Percentiles rank a stretch among this genome's conserved stretches.
These are phyloP conservation scores for Parathielavia hyrcaniae DNA, from an alignment of 495 filamentous ascomycete species.

Conservation along the genomic window DNA sequence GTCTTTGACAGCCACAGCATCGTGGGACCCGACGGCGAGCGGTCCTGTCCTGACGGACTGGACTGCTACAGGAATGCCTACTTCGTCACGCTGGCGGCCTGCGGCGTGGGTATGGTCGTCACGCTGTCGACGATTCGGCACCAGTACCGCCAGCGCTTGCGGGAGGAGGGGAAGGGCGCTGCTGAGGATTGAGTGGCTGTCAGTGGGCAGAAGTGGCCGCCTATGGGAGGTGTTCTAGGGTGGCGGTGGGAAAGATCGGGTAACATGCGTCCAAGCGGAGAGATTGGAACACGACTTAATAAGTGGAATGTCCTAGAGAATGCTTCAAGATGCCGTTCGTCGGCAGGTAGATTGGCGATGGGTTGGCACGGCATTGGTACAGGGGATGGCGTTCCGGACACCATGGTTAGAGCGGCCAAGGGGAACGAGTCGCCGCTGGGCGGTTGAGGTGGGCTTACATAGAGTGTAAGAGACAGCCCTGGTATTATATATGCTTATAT, in stretches of 20 bases:
- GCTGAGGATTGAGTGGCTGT: constrained; percentile 32
- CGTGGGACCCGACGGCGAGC: constrained; percentile 58
- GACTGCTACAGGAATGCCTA: constrained; percentile 79
- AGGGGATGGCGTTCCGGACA: background rate
- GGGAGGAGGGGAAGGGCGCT: constrained; percentile 33
- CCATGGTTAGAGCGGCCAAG: background rate
- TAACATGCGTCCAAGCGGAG: background rate
- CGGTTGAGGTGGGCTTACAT: background rate
- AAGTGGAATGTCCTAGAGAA: background rate
- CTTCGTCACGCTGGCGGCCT: constrained; percentile 70
- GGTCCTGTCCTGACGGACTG: constrained; percentile 71
- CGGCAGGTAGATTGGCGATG: background rate
- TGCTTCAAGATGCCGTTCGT: too few species aligned
- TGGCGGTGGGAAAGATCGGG: background rate
- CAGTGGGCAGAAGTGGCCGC: background rate
- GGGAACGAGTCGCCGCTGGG: background rate
- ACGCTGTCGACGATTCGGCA: constrained; percentile 72
- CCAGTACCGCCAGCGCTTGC: constrained; percentile 40
- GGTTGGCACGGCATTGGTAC: background rate
- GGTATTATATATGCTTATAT: too few species aligned
- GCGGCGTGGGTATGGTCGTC: constrained; percentile 59
- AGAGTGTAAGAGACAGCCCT: background rate
- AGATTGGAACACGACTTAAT: background rate
- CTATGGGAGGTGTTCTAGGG: background rate
- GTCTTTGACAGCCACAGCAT: constrained; percentile 77